phyloP scores from a whole-genome alignment of 768 basidiomycete species.

The Tylopilus balloui region DNA sequence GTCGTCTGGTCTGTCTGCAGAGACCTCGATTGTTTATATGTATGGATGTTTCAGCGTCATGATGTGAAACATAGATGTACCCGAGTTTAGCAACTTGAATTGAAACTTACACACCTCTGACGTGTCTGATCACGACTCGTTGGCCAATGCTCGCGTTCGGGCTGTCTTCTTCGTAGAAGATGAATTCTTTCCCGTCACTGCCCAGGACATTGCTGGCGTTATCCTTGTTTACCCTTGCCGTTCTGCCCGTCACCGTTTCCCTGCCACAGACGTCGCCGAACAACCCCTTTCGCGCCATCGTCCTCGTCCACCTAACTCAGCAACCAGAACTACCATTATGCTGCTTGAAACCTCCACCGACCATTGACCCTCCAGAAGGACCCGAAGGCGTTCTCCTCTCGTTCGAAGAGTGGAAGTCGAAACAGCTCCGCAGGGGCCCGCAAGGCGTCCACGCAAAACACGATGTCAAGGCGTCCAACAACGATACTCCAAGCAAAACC shows the following conservation, averaged over 20 bases:
- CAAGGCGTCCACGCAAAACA: conserved; percentile 21
- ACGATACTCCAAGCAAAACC: not conserved
- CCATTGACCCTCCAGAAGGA: conserved; percentile 37
- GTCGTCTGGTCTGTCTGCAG: too few species aligned
- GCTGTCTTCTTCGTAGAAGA: conserved; percentile 3
- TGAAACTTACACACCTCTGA: not conserved
- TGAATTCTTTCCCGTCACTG: conserved; percentile 6
- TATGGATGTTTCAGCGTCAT: too few species aligned
- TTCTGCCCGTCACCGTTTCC: conserved; percentile 25
- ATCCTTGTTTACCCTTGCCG: conserved; percentile 34
- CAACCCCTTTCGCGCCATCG: conserved; percentile 60
- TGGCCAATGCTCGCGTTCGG: conserved; percentile 8
- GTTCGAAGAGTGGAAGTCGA: conserved; percentile 87
- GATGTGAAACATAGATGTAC: not conserved
- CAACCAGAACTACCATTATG: conserved; percentile 58
- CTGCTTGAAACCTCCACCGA: conserved; percentile 53
- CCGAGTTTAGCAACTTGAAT: not conserved
- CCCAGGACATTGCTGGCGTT: conserved; percentile 25
- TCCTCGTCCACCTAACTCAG: conserved; percentile 39
- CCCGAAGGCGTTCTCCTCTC: conserved; percentile 65
- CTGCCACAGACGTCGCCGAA: conserved; percentile 39
- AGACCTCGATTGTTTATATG: too few species aligned
- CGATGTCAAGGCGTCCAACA: conserved; percentile 5
- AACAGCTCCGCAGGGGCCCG: conserved; percentile 44
- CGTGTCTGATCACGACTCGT: conserved; percentile 7